Conservation (phyloP, 2,329 filamentous ascomycete genomes). For the Penicillium sp. region DNA sequence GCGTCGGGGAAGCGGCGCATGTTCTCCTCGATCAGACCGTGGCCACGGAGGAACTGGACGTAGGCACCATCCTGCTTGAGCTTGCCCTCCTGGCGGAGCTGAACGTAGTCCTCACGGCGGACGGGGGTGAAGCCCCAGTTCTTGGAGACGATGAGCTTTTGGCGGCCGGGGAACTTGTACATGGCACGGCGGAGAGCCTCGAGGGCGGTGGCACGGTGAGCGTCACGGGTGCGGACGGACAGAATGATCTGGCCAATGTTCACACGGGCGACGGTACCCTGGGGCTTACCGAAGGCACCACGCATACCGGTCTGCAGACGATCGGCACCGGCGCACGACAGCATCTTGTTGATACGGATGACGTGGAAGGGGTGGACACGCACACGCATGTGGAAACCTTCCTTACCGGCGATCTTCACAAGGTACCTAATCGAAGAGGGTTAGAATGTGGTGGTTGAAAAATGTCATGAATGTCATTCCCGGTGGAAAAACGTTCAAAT, state of each 20-base stretch:
- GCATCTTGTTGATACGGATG: constrained; percentile 99
- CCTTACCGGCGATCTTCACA: constrained; percentile 70
- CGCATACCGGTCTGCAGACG: constrained; percentile 99
- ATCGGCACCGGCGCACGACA: constrained; percentile 99
- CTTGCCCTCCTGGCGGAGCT: constrained; percentile 89
- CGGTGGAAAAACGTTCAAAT: not conserved
- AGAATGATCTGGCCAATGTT: constrained; percentile 99
- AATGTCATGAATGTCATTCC: not conserved
- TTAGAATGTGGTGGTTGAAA: constrained; percentile 8
- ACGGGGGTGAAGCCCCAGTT: constrained; percentile 99
- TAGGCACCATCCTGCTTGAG: constrained; percentile 98
- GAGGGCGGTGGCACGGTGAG: constrained; percentile 87
- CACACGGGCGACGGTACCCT: constrained; percentile 98
- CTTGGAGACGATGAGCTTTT: constrained; percentile 99
- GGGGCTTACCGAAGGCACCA: constrained; percentile 99
- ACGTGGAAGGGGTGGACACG: constrained; percentile 99
- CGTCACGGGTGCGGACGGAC: constrained; percentile 94
- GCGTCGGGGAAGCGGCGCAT: constrained; percentile 93
- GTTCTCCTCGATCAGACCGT: constrained; percentile 84
- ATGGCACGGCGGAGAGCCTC: constrained; percentile 98
- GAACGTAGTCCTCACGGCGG: constrained; percentile 94
- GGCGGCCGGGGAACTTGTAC: constrained; percentile 99
- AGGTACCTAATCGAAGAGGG: constrained; percentile 56
- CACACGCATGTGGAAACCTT: constrained; percentile 72
- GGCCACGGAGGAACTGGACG: constrained; percentile 97